Conservation (phyloP, 768 basidiomycete genomes). For the Mrakia blollopis region DNA sequence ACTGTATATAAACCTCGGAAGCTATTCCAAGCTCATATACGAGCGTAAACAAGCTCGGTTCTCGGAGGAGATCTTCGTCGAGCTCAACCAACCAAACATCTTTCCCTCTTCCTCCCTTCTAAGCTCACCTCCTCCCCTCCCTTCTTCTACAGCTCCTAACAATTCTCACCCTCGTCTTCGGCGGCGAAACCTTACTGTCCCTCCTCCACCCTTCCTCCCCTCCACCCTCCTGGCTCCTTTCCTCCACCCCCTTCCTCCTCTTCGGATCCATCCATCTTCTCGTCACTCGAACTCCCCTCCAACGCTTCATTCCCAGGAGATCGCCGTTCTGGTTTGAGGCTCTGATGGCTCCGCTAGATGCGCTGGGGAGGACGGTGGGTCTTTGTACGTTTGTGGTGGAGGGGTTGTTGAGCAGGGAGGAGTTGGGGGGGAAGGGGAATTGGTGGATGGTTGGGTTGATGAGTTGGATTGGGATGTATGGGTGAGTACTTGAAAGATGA, state of each 20-base stretch:
- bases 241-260: slow-evolving; percentile 4
- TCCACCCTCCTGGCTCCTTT: not conserved
- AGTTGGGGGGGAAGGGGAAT: not conserved
- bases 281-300: not conserved
- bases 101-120: not conserved
- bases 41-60: no score
- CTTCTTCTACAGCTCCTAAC: not conserved
- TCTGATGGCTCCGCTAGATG: not conserved
- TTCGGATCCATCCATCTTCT: not conserved
- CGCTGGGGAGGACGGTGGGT: slow-evolving; percentile 18
- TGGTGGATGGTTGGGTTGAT: slow-evolving; percentile 16
- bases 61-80: no score
- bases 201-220: slow-evolving; percentile 15
- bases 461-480: slow-evolving; percentile 20
- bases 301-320: not conserved
- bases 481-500: not conserved
- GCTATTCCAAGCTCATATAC: no score
- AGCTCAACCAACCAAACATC: not conserved
- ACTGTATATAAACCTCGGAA: no score
- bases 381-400: slow-evolving; percentile 20
- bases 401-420: not conserved
- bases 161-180: slow-evolving; percentile 29
- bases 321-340: slow-evolving; percentile 2
- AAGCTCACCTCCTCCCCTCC: not conserved
- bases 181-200: slow-evolving; percentile 16